A percentile compares a stretch with the other conserved stretches of the same genome.
phyloP scores from a whole-genome alignment of 2,329 filamentous ascomycete genomes.

The Colletotrichum tabaci region DNA sequence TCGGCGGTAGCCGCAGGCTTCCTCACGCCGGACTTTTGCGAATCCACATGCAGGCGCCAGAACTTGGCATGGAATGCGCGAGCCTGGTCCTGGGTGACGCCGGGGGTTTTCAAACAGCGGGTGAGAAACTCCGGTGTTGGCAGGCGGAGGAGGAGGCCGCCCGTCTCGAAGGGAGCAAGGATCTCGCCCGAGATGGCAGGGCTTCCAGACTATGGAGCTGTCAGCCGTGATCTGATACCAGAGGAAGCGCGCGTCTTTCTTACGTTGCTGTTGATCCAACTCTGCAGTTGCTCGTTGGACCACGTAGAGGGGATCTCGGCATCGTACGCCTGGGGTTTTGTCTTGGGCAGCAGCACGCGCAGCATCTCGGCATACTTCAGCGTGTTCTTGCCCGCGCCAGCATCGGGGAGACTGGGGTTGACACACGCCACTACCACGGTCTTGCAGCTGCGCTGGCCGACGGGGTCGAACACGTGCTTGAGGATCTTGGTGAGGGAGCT shows the following conservation, averaged over 20 bases:
- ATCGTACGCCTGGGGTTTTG: constrained; percentile 46
- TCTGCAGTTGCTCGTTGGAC: constrained; percentile 55
- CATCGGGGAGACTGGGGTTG: constrained; percentile 62
- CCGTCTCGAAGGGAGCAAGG: constrained; percentile 58
- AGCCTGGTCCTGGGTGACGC: constrained; percentile 56
- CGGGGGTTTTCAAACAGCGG: constrained; percentile 56
- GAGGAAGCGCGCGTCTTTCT: constrained; percentile 40
- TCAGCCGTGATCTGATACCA: not conserved
- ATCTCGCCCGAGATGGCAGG: constrained; percentile 52
- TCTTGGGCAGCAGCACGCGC: constrained; percentile 54
- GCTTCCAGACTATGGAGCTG: constrained; percentile 53
- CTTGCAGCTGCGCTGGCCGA: constrained; percentile 54
- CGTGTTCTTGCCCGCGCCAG: constrained; percentile 63
- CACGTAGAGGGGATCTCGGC: constrained; percentile 54
- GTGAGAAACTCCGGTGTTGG: constrained; percentile 56
- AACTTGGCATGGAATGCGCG: constrained; percentile 59
- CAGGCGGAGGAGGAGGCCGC: constrained; percentile 59
- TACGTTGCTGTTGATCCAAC: constrained; percentile 60
- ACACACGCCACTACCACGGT: constrained; percentile 64
- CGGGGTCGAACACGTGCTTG: constrained; percentile 65
- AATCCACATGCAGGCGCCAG: constrained; percentile 60
- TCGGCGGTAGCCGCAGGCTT: not conserved
- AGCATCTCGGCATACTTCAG: constrained; percentile 65
- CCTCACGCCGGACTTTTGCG: constrained; percentile 44
- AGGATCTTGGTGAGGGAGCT: constrained; percentile 63